These are phyloP conservation scores for Fusarium devonianum DNA, from an alignment of 2,329 filamentous ascomycete genomes.

Conservation along the genomic window DNA sequence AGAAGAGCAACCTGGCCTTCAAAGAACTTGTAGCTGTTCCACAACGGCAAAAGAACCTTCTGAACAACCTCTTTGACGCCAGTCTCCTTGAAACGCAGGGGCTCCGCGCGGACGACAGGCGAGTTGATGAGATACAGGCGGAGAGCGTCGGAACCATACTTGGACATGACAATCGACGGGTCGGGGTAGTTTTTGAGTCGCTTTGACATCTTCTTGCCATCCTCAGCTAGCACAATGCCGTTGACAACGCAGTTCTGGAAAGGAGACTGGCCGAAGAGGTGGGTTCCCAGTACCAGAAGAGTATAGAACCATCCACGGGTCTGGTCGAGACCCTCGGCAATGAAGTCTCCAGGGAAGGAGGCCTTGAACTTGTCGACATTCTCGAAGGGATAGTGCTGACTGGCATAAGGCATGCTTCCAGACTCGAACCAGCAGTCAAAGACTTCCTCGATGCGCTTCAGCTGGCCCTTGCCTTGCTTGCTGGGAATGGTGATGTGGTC, in stretches of 20 bases:
- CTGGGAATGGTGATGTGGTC: constrained; percentile 95
- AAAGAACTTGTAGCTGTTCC: constrained; percentile 98
- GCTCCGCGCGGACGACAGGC: constrained; percentile 90
- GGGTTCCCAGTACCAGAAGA: constrained; percentile 83
- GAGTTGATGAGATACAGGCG: constrained; percentile 97
- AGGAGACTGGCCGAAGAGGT: constrained; percentile 83
- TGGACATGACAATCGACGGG: constrained; percentile 80
- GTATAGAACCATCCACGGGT: constrained; percentile 98
- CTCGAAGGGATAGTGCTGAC: constrained; percentile 90
- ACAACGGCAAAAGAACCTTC: constrained; percentile 87
- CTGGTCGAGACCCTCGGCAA: constrained; percentile 91
- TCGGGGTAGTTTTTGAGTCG: constrained; percentile 96
- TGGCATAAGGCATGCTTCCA: constrained; percentile 93
- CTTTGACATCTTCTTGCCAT: constrained; percentile 99
- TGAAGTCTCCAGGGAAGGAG: constrained; percentile 90
- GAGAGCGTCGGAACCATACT: constrained; percentile 90
- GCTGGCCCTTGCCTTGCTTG: constrained; percentile 82
- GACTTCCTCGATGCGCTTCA: constrained; percentile 84
- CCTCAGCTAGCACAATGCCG: constrained; percentile 90
- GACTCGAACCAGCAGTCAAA: constrained; percentile 99
- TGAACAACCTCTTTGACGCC: constrained; percentile 95
- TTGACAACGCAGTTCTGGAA: constrained; percentile 98
- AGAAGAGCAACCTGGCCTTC: constrained; percentile 84
- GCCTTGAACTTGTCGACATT: constrained; percentile 82
- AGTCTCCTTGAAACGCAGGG: constrained; percentile 86